Conservation (phyloP, 352 stramenopile species). For the Phytophthora citrophthora region DNA sequence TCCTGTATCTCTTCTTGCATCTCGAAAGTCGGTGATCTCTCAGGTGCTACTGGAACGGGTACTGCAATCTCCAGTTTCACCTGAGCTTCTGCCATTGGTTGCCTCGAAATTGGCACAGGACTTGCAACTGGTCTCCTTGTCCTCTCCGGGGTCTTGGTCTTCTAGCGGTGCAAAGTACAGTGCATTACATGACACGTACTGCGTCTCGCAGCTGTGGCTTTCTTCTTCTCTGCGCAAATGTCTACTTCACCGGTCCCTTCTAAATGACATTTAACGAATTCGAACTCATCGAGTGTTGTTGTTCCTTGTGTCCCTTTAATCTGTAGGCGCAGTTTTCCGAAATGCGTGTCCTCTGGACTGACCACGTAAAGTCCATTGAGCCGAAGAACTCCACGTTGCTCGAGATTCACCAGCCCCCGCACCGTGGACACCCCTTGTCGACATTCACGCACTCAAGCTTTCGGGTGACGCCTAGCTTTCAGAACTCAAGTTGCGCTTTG, state of each 20-base stretch:
- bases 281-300: constrained; percentile 45
- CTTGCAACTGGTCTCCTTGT: background rate
- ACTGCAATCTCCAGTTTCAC: background rate
- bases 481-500: constrained; percentile 43
- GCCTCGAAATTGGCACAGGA: no score
- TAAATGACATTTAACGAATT: constrained; percentile 57
- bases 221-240: constrained; percentile 3
- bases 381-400: constrained; percentile 36
- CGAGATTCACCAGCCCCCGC: constrained; percentile 46
- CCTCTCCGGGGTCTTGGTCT: constrained; percentile 4
- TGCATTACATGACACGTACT: constrained; percentile 67
- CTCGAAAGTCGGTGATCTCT: background rate
- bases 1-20: background rate
- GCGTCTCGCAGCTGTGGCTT: constrained; percentile 19
- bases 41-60: background rate
- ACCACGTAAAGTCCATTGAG: constrained; percentile 52
- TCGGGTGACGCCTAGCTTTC: constrained; percentile 24
- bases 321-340: constrained; percentile 52
- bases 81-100: background rate
- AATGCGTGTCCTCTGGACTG: background rate
- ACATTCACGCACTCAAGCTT: constrained; percentile 51
- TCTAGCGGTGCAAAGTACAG: constrained; percentile 47
- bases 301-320: constrained; percentile 35
- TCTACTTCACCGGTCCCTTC: constrained; percentile 10
- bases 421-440: constrained; percentile 39